Conservation (phyloP, 1,284 basidiomycete species). For the Leccinum subrobustum region DNA sequence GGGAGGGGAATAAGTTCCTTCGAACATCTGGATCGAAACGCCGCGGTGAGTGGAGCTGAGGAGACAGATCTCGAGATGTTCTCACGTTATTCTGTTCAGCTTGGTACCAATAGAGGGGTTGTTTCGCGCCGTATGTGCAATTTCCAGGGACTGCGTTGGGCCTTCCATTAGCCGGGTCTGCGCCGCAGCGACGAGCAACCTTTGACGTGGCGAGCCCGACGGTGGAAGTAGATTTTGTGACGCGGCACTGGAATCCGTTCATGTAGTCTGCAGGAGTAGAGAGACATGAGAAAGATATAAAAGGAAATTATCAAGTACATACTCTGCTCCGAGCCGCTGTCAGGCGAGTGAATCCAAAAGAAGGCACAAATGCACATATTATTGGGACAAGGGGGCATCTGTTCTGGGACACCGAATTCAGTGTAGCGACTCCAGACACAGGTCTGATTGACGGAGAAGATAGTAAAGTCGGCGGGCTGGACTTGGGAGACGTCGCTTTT, state of each 20-base stretch:
- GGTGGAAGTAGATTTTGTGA: conserved; percentile 55
- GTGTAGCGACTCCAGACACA: conserved; percentile 71
- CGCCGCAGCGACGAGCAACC: conserved; percentile 57
- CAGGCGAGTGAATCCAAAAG: conserved; percentile 66
- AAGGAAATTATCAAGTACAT: conserved; percentile 12
- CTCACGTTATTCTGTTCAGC: conserved; percentile 55
- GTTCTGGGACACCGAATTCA: conserved; percentile 59
- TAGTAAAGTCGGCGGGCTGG: conserved; percentile 62
- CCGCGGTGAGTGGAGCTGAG: background rate
- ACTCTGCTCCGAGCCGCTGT: conserved; percentile 50
- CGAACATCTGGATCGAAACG: conserved; percentile 37
- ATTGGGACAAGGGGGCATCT: conserved; percentile 66
- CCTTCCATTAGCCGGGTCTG: conserved; percentile 44
- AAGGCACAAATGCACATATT: conserved; percentile 69
- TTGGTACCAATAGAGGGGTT: conserved; percentile 67
- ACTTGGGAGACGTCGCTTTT: conserved; percentile 53
- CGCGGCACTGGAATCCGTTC: conserved; percentile 72
- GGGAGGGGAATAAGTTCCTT: conserved; percentile 42
- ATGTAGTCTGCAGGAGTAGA: conserved; percentile 57
- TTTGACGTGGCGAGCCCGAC: conserved; percentile 51
- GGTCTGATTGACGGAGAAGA: conserved; percentile 74
- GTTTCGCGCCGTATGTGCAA: conserved; percentile 67
- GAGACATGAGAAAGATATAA: background rate
- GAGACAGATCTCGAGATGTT: background rate
- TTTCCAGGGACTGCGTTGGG: conserved; percentile 49